These are phyloP conservation scores for Trichomonas tenax DNA, from an alignment of 208 protist genomes.

Conservation along the genomic window DNA sequence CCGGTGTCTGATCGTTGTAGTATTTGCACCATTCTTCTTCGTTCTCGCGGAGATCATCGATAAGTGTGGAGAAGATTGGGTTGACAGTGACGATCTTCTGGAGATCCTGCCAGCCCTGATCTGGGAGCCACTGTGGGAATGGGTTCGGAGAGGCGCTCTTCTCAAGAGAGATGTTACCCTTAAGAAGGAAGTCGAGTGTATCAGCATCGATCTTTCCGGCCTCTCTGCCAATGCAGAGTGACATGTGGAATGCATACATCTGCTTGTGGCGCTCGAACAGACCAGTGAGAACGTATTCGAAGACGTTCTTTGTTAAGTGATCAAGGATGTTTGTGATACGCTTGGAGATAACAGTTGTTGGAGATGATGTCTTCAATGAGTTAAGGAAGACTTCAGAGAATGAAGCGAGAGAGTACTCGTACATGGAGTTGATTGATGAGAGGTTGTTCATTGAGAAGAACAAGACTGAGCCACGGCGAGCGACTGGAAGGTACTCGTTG, in stretches of 20 bases:
- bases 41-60: constrained; percentile 52
- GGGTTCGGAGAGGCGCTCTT: constrained; percentile 59
- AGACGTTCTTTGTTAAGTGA: constrained; percentile 81
- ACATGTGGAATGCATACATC: constrained; percentile 91
- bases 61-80: constrained; percentile 59
- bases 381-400: constrained; percentile 88
- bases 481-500: constrained; percentile 72
- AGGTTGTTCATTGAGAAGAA: constrained; percentile 90
- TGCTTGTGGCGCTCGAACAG: constrained; percentile 94
- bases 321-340: constrained; percentile 87
- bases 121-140: constrained; percentile 68
- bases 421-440: constrained; percentile 87
- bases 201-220: constrained; percentile 54
- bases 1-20: constrained; percentile 68
- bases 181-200: constrained; percentile 92
- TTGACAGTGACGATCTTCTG: constrained; percentile 56
- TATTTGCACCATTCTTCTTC: constrained; percentile 65
- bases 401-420: constrained; percentile 91
- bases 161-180: constrained; percentile 78
- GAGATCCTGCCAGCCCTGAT: constrained; percentile 79
- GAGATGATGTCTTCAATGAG: constrained; percentile 71
- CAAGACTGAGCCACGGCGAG: constrained; percentile 80
- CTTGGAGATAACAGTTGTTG: constrained; percentile 59
- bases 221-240: constrained; percentile 72
- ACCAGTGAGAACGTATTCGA: constrained; percentile 88